Evolutionary conservation across 2,329 filamentous ascomycete species (phyloP).

Genomic region (Fusarium staphyleae): DNA sequence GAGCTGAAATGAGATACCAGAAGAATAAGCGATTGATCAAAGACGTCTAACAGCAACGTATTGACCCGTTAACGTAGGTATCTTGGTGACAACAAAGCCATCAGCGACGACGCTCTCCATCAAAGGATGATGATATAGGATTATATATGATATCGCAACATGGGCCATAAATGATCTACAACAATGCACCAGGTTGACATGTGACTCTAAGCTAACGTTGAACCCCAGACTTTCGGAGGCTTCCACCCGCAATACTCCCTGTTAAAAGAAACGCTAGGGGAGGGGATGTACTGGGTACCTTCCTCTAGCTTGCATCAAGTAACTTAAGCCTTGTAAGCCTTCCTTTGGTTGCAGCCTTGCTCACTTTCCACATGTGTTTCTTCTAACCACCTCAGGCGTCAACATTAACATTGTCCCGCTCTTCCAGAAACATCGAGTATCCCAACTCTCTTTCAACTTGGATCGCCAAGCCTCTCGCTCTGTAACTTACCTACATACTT

Average conservation of each 20-base stretch:
- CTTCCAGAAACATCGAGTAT: not conserved
- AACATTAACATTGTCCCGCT: not conserved
- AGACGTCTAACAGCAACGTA: not conserved
- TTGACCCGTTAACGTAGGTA: no score
- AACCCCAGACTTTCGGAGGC: conserved; percentile 23
- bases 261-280: conserved; percentile 5
- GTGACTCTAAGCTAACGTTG: conserved; percentile 28
- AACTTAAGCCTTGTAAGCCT: no score
- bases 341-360: not conserved
- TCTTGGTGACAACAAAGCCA: no score
- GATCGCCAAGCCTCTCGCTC: conserved; percentile 30
- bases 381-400: no score
- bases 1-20: conserved; percentile 22
- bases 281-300: not conserved
- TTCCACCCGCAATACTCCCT: conserved; percentile 2
- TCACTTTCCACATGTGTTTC: not conserved
- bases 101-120: no score
- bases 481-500: not conserved
- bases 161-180: not conserved
- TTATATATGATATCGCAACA: no score
- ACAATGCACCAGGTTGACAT: conserved; percentile 6
- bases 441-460: not conserved
- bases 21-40: conserved; percentile 18
- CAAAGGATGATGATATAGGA: no score
- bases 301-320: not conserved